Evolutionary conservation across 768 basidiomycete species (phyloP), one percentile per base, ranked within the genome.

Genomic region (Dendrothele bispora): DNA sequence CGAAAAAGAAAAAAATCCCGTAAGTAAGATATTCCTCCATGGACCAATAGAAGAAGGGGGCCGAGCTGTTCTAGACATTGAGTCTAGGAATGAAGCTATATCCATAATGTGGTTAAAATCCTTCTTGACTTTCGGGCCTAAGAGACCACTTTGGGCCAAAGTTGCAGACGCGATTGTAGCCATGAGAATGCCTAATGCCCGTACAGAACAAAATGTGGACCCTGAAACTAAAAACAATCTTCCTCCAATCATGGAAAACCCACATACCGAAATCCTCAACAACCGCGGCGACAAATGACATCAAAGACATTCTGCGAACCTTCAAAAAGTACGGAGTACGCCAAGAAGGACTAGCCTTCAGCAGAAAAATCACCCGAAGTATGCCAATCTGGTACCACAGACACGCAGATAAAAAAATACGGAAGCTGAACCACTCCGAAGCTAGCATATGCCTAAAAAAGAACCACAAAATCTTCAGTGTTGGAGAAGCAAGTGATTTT

Each of bases 341-440:
- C 1, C 47, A 58, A 3, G 55, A 61, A n/a, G 46, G 54, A 4
- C 22, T 40, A 11, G 38, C 21, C 0, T 49, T 57, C 15, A 21
- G 42, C 1, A 20, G 34, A 25, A 36, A 56, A 0, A 29, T 55
- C 1, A 48, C 37, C 22, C 14, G 39, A 11, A 2, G 48, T 10
- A 55, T 59, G 45, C 65, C 69, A n/a, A 58, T 68, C 1, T 70
- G 65, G 66, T 54, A 60, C 46, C 69, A 70, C 48, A 42, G 25
- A 4, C 56, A 45, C n/a, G 50, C 26, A 20, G 48, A 51, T 7
- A 7, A 24, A 3, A 28, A 29, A 22, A 51, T 34, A 7, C 32
- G 46, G 3, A 10, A 8, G 1, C 28, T 43, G 4, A 50, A 43
- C 17, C 39, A 51, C n/a, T 15, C 27, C 22, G 28, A 6, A 1